Conservation (phyloP, 2,329 filamentous ascomycete genomes). For the Thelonectria olida region DNA sequence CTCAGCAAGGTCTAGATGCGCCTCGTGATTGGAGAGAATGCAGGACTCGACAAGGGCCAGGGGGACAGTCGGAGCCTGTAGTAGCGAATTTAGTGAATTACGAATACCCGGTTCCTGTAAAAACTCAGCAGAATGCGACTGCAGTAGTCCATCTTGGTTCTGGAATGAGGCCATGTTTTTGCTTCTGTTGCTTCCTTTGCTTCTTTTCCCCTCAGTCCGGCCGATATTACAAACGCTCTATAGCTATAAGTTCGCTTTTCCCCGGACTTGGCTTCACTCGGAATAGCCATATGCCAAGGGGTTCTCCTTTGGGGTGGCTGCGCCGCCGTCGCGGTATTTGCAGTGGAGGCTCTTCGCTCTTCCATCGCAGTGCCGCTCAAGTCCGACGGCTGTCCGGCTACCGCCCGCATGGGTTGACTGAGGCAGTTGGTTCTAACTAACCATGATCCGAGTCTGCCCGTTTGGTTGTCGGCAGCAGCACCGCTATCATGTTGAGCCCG, state of each 20-base stretch:
- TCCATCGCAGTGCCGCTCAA: not conserved
- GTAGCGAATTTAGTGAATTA: too few species aligned
- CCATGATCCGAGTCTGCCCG: not conserved
- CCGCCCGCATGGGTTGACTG: not conserved
- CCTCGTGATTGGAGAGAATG: too few species aligned
- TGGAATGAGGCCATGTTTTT: not conserved
- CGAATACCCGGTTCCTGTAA: too few species aligned
- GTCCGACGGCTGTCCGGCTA: too few species aligned
- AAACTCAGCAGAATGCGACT: too few species aligned
- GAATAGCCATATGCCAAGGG: not conserved
- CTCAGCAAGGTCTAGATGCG: too few species aligned
- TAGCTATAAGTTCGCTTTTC: not conserved
- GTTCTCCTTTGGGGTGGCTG: not conserved
- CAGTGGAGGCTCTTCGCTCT: not conserved
- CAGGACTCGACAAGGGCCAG: too few species aligned
- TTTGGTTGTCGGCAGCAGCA: not conserved
- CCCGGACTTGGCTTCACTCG: not conserved
- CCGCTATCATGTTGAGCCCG: not conserved
- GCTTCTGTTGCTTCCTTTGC: not conserved
- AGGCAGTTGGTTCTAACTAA: not conserved
- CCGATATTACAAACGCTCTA: not conserved
- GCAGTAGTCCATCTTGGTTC: not conserved
- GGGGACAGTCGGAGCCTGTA: too few species aligned
- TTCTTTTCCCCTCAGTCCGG: slow-evolving; percentile 1
- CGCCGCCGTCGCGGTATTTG: too few species aligned